Conservation (phyloP, 805 yeast species). For the Komagataella mondaviorum region DNA sequence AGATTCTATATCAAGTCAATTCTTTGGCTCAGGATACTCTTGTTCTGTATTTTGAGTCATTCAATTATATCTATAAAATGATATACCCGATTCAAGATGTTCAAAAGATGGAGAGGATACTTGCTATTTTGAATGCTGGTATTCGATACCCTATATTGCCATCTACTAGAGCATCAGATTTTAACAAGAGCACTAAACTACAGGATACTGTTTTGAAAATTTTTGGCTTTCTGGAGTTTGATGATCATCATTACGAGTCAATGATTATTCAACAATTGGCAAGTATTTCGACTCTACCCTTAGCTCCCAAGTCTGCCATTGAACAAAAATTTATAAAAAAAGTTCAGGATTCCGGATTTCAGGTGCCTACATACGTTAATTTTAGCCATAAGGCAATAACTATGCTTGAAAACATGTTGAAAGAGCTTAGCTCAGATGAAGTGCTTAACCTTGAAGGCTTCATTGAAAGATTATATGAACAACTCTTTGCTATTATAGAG, state of each 20-base stretch:
- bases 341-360: slow-evolving; percentile 19
- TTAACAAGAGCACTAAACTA: slow-evolving; percentile 39
- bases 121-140: slow-evolving; percentile 48
- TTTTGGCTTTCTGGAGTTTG: slow-evolving; percentile 18
- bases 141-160: slow-evolving; percentile 66
- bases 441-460: neutral
- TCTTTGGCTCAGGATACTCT: slow-evolving; percentile 47
- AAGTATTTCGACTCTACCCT: slow-evolving; percentile 41
- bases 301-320: slow-evolving; percentile 44
- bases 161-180: slow-evolving; percentile 36
- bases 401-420: slow-evolving; percentile 25
- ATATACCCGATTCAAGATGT: slow-evolving; percentile 17
- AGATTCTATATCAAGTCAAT: slow-evolving; percentile 25
- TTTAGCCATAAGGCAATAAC: slow-evolving; percentile 34
- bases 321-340: slow-evolving; percentile 31
- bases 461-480: neutral
- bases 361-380: slow-evolving; percentile 54
- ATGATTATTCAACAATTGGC: slow-evolving; percentile 40
- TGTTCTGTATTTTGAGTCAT: slow-evolving; percentile 38
- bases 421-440: neutral
- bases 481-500: neutral
- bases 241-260: slow-evolving; percentile 24
- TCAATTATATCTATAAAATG: slow-evolving; percentile 32
- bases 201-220: slow-evolving; percentile 46
- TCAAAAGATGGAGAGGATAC: slow-evolving; percentile 30